Evolutionary conservation across 169 alveolate genomes (phyloP), one percentile per base, ranked within the genome.

Genomic region (Plasmodium fragile): DNA sequence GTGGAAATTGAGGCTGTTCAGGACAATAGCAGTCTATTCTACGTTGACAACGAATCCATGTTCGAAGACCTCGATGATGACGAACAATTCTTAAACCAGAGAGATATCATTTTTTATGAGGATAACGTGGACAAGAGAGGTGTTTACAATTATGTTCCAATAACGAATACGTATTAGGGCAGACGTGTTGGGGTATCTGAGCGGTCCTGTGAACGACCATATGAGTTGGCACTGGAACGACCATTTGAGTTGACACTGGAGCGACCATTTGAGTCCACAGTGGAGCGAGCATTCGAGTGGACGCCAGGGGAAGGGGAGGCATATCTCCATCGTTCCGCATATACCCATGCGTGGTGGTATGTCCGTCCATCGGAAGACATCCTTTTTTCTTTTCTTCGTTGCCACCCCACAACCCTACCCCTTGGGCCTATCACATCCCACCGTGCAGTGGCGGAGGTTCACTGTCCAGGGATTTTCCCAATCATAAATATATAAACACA

Each of bases 41-140:
- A 85, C 13, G 25, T 30, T 13, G 93, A 85, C 79, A 45, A 49
- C 16, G 22, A 39, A 3, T 49, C 75, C 39, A 13, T 28, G 30
- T 85, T 85, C 41, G 93, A 85, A 2, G 87, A 53, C 13, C 70
- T 85, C 45, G 93, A 85, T n/a, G 93, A 85, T 1, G 80, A 52
- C 13, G 93, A 85, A n/a, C 34, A n/a, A 28, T 85, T 39, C n/a
- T 52, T 85, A 75, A 85, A 85, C 45, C 52, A 77, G 6, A 85
- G 69, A 13, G 69, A 75, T 18, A 73, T 72, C 34, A 18, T 73
- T 73, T 49, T n/a, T 36, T 85, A 73, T 53, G 93, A 85, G 30
- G 78, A 30, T 11, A 34, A 43, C 32, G 7, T 71, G 43, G 75
- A 83, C 30, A 13, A 30, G 71, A 45, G 41, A 16, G 32, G 30